Conservation (phyloP, 2,329 filamentous ascomycete species). For the Pseudogymnoascus sp. region DNA sequence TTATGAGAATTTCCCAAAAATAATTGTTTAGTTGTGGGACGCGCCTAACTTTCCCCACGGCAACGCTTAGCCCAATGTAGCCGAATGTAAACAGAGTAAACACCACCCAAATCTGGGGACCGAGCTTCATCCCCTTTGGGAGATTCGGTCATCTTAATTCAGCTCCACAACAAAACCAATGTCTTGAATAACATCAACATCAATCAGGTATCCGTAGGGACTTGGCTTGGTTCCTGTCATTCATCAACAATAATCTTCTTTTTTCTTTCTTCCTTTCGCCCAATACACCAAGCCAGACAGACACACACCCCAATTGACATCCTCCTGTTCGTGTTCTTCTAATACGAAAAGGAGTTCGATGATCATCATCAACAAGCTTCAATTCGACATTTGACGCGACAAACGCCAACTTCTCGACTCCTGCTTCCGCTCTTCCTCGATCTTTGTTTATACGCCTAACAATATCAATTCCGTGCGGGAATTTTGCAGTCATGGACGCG, state of each 20-base stretch:
- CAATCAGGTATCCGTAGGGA: constrained; percentile 6
- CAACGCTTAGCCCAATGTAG: constrained; percentile 3
- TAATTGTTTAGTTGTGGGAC: constrained; percentile 5
- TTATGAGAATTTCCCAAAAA: background rate
- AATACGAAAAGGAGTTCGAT: background rate
- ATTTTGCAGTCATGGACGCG: constrained; percentile 32
- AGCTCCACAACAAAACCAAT: constrained; percentile 7
- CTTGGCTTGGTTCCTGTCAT: constrained; percentile 6
- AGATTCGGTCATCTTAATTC: constrained; percentile 7
- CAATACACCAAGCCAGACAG: background rate
- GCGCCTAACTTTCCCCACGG: constrained; percentile 7
- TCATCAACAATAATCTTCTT: background rate
- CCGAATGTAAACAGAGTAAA: constrained; percentile 4
- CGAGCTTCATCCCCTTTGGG: constrained; percentile 8
- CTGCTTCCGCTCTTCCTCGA: background rate
- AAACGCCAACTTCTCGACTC: background rate
- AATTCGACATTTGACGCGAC: background rate
- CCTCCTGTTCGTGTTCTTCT: background rate
- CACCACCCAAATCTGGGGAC: constrained; percentile 1
- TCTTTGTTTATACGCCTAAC: background rate
- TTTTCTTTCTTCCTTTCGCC: background rate
- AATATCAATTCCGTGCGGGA: constrained; percentile 1
- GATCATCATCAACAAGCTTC: constrained; percentile 4
- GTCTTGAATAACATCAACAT: constrained; percentile 8
- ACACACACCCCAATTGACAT: background rate